phyloP scores from a whole-genome alignment of 2,329 filamentous ascomycete genomes.

The Diaporthe sp. region DNA sequence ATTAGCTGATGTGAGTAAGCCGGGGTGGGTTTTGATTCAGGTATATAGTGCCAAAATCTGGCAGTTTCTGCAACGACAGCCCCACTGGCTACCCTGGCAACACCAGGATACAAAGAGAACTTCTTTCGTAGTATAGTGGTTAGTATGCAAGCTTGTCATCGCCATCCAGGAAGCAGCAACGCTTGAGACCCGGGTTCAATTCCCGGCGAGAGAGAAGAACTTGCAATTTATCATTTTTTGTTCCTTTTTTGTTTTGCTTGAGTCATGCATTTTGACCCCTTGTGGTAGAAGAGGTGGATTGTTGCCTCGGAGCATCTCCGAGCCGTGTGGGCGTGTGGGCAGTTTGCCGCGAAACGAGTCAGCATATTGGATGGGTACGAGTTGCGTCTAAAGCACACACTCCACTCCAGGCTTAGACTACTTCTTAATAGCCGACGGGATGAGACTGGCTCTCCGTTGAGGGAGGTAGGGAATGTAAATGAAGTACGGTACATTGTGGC shows the following conservation, averaged over 20 bases:
- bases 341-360: background rate
- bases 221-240: background rate
- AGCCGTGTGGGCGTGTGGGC: background rate
- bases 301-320: background rate
- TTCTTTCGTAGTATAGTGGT: slow-evolving; percentile 7
- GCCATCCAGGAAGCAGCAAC: slow-evolving; percentile 7
- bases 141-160: slow-evolving; percentile 6
- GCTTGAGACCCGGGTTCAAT: slow-evolving; percentile 12
- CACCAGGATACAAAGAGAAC: background rate
- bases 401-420: background rate
- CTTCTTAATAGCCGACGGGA: too few relatives aligned
- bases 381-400: background rate
- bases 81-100: background rate
- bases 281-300: background rate
- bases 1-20: too few relatives aligned
- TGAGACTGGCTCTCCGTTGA: background rate
- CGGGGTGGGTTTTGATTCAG: too few relatives aligned
- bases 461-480: background rate
- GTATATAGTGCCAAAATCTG: background rate
- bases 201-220: background rate
- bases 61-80: background rate
- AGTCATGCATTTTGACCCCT: background rate
- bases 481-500: background rate
- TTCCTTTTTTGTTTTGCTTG: background rate
- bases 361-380: background rate